Conservation (phyloP, 1,139 yeast species). For the Yamadazyma pseudoaaseri region DNA sequence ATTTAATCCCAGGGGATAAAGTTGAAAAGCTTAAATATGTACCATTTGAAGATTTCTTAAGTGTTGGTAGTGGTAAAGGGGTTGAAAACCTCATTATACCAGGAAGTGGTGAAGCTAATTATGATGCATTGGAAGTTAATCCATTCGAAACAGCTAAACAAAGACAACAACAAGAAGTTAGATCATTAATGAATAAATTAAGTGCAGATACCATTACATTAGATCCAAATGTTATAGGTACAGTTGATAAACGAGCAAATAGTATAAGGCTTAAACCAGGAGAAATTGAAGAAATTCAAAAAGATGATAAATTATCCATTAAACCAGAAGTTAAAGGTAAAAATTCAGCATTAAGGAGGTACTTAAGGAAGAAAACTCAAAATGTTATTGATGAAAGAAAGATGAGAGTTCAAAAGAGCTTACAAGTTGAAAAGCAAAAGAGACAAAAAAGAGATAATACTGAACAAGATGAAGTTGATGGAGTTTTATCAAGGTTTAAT, state of each 20-base stretch:
- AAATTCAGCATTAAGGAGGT: slow-evolving; percentile 79
- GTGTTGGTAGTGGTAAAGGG: slow-evolving; percentile 82
- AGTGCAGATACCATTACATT: slow-evolving; percentile 90
- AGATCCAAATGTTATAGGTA: slow-evolving; percentile 87
- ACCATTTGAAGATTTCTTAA: slow-evolving; percentile 94
- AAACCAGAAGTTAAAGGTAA: slow-evolving; percentile 71
- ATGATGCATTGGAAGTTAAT: slow-evolving; percentile 88
- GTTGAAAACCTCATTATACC: slow-evolving; percentile 83
- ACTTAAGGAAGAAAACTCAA: slow-evolving; percentile 79
- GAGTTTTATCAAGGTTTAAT: slow-evolving; percentile 57
- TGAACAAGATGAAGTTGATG: slow-evolving; percentile 50
- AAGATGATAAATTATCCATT: slow-evolving; percentile 42
- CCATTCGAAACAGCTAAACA: slow-evolving; percentile 92
- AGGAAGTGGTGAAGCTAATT: slow-evolving; percentile 98
- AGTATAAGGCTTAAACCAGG: slow-evolving; percentile 63
- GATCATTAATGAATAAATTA: slow-evolving; percentile 80
- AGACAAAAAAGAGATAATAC: slow-evolving; percentile 61
- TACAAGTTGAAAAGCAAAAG: slow-evolving; percentile 69
- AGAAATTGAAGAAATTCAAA: slow-evolving; percentile 48
- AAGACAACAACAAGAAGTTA: slow-evolving; percentile 91
- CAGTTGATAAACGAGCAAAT: slow-evolving; percentile 70
- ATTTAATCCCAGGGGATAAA: slow-evolving; percentile 75
- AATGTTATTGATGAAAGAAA: slow-evolving; percentile 89
- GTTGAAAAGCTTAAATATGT: slow-evolving; percentile 70
- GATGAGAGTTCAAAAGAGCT: slow-evolving; percentile 73